Base-by-base conservation (phyloP, 768 basidiomycete species). In the Porpolomopsis calyptriformis region DNA sequence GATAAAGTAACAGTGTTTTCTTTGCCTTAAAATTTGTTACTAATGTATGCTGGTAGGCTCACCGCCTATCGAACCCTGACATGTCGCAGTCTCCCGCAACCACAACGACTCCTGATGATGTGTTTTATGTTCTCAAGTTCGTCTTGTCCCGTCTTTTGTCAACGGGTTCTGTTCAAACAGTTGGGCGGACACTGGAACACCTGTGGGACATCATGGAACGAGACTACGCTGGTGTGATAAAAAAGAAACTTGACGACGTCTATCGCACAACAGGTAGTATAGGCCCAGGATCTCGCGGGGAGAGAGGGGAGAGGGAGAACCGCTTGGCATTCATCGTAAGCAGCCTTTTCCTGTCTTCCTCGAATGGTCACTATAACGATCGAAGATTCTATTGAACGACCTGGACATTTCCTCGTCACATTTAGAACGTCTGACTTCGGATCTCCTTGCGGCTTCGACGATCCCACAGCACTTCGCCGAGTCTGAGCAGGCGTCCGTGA, bases 71-170 rank as follows among this genome's bases (percentile, higher is more conserved):
- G 20, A 78, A 69, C 11, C 71, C 78, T 2, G 91, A 97, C 57
- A 58, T 72, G 5, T 72, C 80, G 1, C 74, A 82, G 47, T 65
- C 55, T 33, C 88, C 75, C 42, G 67, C 73, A 9, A 76, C 71
- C 1, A 86, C 84, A 0, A 90, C 87, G 0, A 80, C 78, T 0
- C 88, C 89, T 0, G 96, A 99, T 60, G 96, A 98, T 54, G 85
- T 84, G 1, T 99, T 98, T 66, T 99, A 96, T 64, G 83, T 99
- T 47, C 69, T 98, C 49, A 97, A 96, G 62, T 72, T 80, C 5
- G 82, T 93, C 2, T 70, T 92, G 4, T 70, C 77, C 16, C 77
- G 96, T 9, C 64, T 91, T 25, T 59, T 96, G 14, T 83, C 86
- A 0, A 84, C 85, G 0, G 90, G 89, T 0, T 83, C 83, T 2